phyloP scores from a whole-genome alignment of 192 early-diverging fungal species.

The Piromyces sp. region DNA sequence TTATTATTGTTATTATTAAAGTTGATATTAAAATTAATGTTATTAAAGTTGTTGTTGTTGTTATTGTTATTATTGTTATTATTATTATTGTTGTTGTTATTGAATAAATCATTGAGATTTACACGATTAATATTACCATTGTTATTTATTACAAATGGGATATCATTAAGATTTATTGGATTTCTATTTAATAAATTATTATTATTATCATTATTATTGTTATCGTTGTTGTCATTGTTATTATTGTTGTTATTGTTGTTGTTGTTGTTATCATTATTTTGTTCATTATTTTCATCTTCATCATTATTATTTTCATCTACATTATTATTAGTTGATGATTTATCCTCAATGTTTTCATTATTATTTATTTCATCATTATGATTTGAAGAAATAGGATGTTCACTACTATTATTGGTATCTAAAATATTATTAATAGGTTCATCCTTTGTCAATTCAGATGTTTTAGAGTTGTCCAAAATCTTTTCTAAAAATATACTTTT shows the following conservation, averaged over 20 bases:
- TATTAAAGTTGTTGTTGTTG: conserved; percentile 12
- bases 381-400: neutral
- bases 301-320: conserved; percentile 11
- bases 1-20: neutral
- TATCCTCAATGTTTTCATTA: neutral
- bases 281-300: conserved; percentile 5
- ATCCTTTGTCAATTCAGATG: neutral
- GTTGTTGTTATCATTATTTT: neutral
- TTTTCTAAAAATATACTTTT: too few relatives aligned
- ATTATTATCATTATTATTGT: neutral
- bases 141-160: too few relatives aligned
- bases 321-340: conserved; percentile 1
- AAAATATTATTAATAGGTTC: neutral
- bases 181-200: too few relatives aligned
- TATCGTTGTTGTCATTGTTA: neutral
- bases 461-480: neutral
- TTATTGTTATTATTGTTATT: conserved; percentile 17
- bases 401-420: conserved; percentile 1
- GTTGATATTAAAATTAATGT: conserved; percentile 8
- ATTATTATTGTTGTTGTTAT: conserved; percentile 21
- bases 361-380: neutral
- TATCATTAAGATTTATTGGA: too few relatives aligned
- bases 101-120: neutral
- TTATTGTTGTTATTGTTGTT: neutral
- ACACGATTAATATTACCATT: too few relatives aligned